These are phyloP conservation scores for Erigeron canadensis DNA, from an alignment of 129 eudicot species.

Conservation along the genomic window DNA sequence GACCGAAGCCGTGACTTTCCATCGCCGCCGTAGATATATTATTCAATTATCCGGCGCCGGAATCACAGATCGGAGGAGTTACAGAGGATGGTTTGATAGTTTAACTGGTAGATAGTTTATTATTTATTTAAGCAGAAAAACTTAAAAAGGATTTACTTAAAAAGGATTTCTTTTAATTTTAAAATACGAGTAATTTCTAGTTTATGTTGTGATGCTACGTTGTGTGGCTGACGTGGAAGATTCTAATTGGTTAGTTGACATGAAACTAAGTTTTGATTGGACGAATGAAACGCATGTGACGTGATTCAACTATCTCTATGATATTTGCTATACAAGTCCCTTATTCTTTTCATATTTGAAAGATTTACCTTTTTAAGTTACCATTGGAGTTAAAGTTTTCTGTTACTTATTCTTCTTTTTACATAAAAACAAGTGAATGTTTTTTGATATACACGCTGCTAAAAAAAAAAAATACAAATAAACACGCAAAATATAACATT, in stretches of 20 bases:
- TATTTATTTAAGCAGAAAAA: not conserved
- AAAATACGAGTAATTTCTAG: not conserved
- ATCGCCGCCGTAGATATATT: conserved; percentile 36
- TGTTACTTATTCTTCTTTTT: no score
- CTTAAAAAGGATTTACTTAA: not conserved
- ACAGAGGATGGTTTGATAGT: conserved; percentile 1
- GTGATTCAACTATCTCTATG: not conserved
- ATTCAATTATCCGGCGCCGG: conserved; percentile 5
- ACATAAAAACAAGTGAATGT: no score
- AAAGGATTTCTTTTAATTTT: not conserved
- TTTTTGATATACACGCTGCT: no score
- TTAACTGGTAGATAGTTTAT: conserved; percentile 4
- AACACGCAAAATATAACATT: no score
- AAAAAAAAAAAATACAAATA: no score
- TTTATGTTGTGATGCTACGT: conserved; percentile 23
- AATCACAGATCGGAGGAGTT: conserved; percentile 1
- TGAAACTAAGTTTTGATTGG: conserved; percentile 29
- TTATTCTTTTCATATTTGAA: not conserved
- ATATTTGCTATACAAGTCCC: conserved; percentile 4
- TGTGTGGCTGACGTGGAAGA: conserved; percentile 31
- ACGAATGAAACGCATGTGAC: conserved; percentile 26
- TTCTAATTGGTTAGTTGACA: conserved; percentile 33
- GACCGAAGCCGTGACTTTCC: conserved; percentile 82
- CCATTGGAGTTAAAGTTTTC: not conserved
- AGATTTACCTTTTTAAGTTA: not conserved